phyloP scores from a whole-genome alignment of 179 eudicot species.

The Sideroxylon spinosum region DNA sequence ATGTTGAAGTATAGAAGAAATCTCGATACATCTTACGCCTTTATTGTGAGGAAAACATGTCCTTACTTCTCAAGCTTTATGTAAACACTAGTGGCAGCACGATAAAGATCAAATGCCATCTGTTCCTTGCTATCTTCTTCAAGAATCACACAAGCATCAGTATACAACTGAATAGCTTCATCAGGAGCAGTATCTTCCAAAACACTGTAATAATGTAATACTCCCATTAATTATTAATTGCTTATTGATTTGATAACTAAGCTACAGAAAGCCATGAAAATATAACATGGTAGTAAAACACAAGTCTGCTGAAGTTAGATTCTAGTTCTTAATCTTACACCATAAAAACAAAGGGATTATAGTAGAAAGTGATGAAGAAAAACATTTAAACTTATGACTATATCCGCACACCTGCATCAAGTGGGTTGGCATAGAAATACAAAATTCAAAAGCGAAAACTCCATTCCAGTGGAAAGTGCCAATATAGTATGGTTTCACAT shows the following conservation, averaged over 20 bases:
- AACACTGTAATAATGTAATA: conserved; percentile 31
- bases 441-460: not conserved
- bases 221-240: not conserved
- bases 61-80: conserved; percentile 71
- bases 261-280: conserved; percentile 2
- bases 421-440: not conserved
- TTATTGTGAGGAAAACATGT: conserved; percentile 8
- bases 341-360: not conserved
- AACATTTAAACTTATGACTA: not conserved
- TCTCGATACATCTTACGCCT: not conserved
- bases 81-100: conserved; percentile 61
- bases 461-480: not conserved
- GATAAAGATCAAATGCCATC: conserved; percentile 84
- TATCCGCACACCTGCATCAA: no score
- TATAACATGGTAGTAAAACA: not conserved
- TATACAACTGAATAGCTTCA: conserved; percentile 57
- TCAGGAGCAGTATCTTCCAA: conserved; percentile 70
- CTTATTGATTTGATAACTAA: not conserved
- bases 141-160: conserved; percentile 61
- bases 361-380: not conserved
- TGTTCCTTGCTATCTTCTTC: conserved; percentile 92
- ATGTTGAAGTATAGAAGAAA: not conserved
- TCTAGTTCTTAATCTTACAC: not conserved
- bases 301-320: not conserved
- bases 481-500: not conserved